Evolutionary conservation across 192 early-diverging fungal genomes (phyloP).

Genomic region (Funneliformis geosporum): DNA sequence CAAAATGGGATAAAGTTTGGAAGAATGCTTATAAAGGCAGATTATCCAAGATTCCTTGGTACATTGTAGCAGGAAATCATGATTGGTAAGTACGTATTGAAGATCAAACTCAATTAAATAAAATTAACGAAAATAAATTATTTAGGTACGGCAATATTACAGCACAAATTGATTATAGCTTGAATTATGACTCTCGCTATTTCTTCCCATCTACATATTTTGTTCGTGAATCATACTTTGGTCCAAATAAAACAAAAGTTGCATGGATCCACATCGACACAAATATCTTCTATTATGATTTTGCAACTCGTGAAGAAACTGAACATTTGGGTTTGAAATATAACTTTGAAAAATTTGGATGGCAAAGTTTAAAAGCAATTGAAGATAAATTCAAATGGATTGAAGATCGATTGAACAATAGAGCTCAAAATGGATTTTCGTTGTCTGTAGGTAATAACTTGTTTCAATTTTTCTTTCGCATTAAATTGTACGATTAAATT

Average conservation of each 20-base stretch:
- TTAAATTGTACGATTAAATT: no score
- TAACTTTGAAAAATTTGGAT: background rate
- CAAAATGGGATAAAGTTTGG: constrained; percentile 22
- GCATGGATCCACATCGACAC: constrained; percentile 28
- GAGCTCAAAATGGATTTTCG: constrained; percentile 30
- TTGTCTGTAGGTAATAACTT: constrained; percentile 1
- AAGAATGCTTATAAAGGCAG: constrained; percentile 3
- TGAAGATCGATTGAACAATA: constrained; percentile 16
- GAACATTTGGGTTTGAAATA: background rate
- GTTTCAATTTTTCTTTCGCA: no score
- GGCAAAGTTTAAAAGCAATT: background rate
- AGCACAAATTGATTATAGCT: constrained; percentile 18
- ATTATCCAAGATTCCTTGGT: constrained; percentile 7
- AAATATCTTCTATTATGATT: background rate
- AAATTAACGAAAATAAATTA: background rate
- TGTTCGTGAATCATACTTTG: constrained; percentile 3
- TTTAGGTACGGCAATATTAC: constrained; percentile 16
- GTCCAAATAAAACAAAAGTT: background rate
- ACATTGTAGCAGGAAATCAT: constrained; percentile 29
- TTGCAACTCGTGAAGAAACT: background rate
- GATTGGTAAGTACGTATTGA: background rate
- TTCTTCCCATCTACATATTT: constrained; percentile 15
- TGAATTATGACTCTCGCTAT: background rate
- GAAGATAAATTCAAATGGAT: constrained; percentile 25
- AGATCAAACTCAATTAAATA: background rate